A percentile compares a stretch with the other conserved stretches of the same genome.
These are phyloP conservation scores for Croton laevigatus DNA, from an alignment of 441 rosid genomes.

Conservation along the genomic window DNA sequence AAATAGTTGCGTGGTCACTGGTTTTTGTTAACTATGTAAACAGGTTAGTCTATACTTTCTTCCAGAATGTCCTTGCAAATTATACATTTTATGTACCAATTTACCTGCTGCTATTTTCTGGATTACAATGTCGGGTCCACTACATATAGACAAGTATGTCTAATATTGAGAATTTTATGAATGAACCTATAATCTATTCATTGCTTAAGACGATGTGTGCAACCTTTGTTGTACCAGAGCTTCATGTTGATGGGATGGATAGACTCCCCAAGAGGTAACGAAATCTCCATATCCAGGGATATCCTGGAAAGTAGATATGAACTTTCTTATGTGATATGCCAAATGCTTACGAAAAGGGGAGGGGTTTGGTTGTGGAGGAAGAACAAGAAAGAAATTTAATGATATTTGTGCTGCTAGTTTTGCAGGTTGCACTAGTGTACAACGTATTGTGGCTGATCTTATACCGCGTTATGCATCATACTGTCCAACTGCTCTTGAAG, in stretches of 20 bases:
- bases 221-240: neutral
- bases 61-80: conserved; percentile 1
- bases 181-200: neutral
- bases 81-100: neutral
- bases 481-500: conserved; percentile 80
- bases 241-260: neutral
- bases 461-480: conserved; percentile 78
- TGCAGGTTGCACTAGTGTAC: conserved; percentile 90
- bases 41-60: neutral
- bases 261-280: neutral
- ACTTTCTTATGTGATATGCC: too few relatives aligned
- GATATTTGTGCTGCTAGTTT: conserved; percentile 21
- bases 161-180: neutral
- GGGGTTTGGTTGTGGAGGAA: neutral
- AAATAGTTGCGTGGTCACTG: neutral
- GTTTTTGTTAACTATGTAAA: neutral
- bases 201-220: neutral
- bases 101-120: neutral
- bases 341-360: neutral
- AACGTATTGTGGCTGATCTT: conserved; percentile 81
- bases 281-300: neutral
- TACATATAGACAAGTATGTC: neutral
- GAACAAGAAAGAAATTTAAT: conserved; percentile 12
- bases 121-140: neutral
- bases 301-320: neutral